Conservation (phyloP, 2,329 filamentous ascomycete genomes). For the Aspergillus sp. region DNA sequence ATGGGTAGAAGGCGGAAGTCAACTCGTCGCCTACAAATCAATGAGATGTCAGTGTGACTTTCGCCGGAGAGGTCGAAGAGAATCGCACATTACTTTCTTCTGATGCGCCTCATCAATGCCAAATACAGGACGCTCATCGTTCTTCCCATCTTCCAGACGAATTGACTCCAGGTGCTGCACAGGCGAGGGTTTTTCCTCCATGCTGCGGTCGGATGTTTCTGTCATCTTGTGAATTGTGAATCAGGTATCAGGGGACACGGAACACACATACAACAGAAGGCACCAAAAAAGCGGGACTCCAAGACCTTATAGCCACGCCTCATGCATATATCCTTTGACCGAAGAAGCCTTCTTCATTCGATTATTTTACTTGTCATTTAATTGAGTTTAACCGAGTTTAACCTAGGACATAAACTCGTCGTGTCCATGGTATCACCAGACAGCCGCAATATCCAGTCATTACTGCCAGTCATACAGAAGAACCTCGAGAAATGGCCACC, state of each 20-base stretch:
- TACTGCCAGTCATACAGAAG: background rate
- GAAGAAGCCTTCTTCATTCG: conserved; percentile 8
- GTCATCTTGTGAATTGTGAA: background rate
- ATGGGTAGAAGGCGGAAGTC: conserved; percentile 43
- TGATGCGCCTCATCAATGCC: conserved; percentile 17
- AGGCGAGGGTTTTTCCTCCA: conserved; percentile 4
- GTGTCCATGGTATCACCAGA: background rate
- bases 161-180: conserved; percentile 13
- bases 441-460: background rate
- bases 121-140: conserved; percentile 1
- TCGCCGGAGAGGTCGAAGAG: background rate
- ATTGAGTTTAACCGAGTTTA: conserved; percentile 4
- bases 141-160: conserved; percentile 3
- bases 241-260: background rate
- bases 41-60: background rate
- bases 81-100: conserved; percentile 14
- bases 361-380: background rate
- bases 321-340: background rate
- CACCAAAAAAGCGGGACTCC: background rate
- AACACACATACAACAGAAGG: background rate
- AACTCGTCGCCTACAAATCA: conserved; percentile 11
- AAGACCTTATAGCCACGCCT: background rate
- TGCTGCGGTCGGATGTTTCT: background rate
- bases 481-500: background rate
- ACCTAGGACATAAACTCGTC: background rate